Evolutionary conservation across 257 asterid genomes (phyloP).

Genomic region (Asclepias syriaca): DNA sequence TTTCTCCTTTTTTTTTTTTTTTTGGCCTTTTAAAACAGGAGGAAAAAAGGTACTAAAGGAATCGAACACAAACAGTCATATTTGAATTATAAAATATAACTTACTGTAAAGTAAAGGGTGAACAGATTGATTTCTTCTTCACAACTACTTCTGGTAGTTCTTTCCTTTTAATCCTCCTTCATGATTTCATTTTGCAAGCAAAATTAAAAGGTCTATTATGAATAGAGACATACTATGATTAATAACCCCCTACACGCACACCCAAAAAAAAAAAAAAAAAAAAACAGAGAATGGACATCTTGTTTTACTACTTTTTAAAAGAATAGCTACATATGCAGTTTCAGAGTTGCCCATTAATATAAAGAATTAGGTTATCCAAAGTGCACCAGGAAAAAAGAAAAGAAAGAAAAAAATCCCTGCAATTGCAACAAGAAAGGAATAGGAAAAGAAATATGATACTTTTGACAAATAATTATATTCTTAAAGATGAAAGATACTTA

Average conservation of each 20-base stretch:
- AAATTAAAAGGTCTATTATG: background rate
- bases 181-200: background rate
- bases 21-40: background rate
- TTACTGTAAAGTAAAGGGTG: background rate
- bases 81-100: background rate
- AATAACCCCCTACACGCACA: too few species aligned
- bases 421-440: background rate
- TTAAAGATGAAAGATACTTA: conserved; percentile 2
- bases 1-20: background rate
- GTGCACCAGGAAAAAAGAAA: background rate
- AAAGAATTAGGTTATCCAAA: background rate
- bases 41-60: background rate
- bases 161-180: background rate
- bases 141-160: background rate
- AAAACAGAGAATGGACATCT: background rate
- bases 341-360: background rate
- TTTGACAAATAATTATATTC: background rate
- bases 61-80: background rate
- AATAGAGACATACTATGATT: background rate
- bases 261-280: too few species aligned
- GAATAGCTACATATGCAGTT: background rate
- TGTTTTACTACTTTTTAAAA: background rate
- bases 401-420: background rate
- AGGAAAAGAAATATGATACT: background rate
- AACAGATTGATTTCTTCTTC: background rate